Conservation (phyloP, 2,329 filamentous ascomycete genomes). For the Clarireedia hainanense region DNA sequence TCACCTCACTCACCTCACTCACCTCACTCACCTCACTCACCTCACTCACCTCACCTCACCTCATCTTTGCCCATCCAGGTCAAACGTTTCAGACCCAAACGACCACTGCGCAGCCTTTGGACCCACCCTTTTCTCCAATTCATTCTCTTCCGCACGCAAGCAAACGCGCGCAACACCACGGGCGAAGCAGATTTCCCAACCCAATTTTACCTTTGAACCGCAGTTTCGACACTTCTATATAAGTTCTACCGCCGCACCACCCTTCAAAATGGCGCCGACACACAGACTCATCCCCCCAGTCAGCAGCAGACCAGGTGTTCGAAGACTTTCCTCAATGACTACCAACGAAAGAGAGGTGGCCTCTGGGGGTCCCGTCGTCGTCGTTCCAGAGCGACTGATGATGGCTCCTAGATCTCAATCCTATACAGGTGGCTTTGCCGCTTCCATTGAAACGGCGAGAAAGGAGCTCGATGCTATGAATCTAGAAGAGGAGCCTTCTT, state of each 20-base stretch:
- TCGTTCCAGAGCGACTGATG: conserved; percentile 28
- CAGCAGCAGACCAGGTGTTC: conserved; percentile 22
- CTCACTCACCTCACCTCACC: no score
- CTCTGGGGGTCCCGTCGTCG: conserved; percentile 27
- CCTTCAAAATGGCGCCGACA: conserved; percentile 5
- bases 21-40: not conserved
- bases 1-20: no score
- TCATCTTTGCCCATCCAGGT: not conserved
- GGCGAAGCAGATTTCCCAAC: not conserved
- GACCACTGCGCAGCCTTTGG: not conserved
- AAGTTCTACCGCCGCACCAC: not conserved
- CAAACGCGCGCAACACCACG: conserved; percentile 2
- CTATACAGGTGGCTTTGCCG: conserved; percentile 28
- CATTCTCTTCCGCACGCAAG: not conserved
- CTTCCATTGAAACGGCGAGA: conserved; percentile 29
- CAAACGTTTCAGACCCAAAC: conserved; percentile 1
- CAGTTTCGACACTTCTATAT: not conserved
- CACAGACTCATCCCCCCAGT: not conserved
- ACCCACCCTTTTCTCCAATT: not conserved
- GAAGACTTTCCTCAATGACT: conserved; percentile 29
- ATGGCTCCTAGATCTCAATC: conserved; percentile 17
- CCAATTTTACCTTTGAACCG: not conserved
- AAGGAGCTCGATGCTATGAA: conserved; percentile 27
- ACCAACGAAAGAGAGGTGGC: conserved; percentile 28
- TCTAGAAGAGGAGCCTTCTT: conserved; percentile 23